Conservation (phyloP, 257 asterid genomes). For the Penstemon barbatus region DNA sequence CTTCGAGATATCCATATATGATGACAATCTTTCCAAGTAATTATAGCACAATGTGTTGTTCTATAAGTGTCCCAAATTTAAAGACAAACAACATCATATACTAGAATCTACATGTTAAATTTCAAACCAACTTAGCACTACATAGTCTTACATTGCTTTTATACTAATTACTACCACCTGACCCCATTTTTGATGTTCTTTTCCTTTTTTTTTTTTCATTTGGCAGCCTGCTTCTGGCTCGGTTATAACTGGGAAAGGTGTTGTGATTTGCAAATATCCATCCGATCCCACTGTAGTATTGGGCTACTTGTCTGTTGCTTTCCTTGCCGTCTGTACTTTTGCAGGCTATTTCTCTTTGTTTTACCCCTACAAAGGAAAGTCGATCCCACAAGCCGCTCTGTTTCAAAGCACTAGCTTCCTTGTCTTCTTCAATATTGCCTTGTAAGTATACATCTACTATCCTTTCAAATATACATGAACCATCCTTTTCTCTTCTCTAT, state of each 20-base stretch:
- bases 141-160: background rate
- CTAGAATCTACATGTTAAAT: too few species aligned
- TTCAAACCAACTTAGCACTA: background rate
- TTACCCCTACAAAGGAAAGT: constrained; percentile 79
- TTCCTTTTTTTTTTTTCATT: constrained; percentile 20
- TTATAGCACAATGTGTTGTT: too few species aligned
- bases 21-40: too few species aligned
- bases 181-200: background rate
- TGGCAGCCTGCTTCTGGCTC: constrained; percentile 78
- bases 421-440: constrained; percentile 63
- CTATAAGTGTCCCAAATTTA: too few species aligned
- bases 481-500: constrained; percentile 12
- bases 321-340: constrained; percentile 51
- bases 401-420: constrained; percentile 60
- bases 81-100: too few species aligned
- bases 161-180: background rate
- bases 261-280: constrained; percentile 74
- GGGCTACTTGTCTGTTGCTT: constrained; percentile 64
- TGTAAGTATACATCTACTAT: constrained; percentile 50
- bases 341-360: constrained; percentile 67
- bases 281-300: constrained; percentile 61
- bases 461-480: background rate
- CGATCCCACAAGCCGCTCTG: constrained; percentile 61
- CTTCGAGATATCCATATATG: too few species aligned
- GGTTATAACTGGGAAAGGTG: constrained; percentile 51